Conservation (phyloP, 176 grass and related monocot genomes). For the Raddia guianensis region DNA sequence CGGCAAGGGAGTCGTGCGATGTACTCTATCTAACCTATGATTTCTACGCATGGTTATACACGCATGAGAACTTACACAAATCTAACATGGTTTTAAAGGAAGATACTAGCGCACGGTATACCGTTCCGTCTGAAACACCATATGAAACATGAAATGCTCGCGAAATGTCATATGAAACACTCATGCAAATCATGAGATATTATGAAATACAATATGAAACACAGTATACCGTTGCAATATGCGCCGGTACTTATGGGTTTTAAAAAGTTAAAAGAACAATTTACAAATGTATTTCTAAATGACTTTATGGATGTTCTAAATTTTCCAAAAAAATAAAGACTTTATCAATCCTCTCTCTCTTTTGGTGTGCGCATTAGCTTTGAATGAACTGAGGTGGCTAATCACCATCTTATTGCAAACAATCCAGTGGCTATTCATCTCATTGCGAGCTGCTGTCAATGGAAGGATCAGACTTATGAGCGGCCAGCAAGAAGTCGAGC, state of each 20-base stretch:
- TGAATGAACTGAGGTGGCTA: neutral
- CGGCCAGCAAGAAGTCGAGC: constrained; percentile 49
- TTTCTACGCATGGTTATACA: neutral
- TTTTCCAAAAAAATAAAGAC: too few species aligned
- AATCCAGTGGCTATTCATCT: neutral
- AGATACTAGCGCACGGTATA: too few species aligned
- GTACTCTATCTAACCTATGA: neutral
- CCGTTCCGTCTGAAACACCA: too few species aligned
- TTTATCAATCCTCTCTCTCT: neutral
- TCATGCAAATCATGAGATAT: too few species aligned
- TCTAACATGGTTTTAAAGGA: neutral
- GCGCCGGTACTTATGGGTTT: too few species aligned
- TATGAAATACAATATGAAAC: too few species aligned
- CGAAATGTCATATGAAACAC: too few species aligned
- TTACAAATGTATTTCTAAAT: too few species aligned
- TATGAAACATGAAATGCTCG: too few species aligned
- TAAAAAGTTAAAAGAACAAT: neutral
- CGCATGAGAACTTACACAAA: neutral
- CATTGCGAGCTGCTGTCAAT: constrained; percentile 1
- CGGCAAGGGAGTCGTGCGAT: too few species aligned
- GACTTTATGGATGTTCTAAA: neutral
- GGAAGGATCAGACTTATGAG: neutral
- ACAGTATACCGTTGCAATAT: too few species aligned
- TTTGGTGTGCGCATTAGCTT: neutral
- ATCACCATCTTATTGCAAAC: constrained; percentile 18